Conservation (phyloP, 2,329 filamentous ascomycete genomes). For the Aspergillus uvarum region DNA sequence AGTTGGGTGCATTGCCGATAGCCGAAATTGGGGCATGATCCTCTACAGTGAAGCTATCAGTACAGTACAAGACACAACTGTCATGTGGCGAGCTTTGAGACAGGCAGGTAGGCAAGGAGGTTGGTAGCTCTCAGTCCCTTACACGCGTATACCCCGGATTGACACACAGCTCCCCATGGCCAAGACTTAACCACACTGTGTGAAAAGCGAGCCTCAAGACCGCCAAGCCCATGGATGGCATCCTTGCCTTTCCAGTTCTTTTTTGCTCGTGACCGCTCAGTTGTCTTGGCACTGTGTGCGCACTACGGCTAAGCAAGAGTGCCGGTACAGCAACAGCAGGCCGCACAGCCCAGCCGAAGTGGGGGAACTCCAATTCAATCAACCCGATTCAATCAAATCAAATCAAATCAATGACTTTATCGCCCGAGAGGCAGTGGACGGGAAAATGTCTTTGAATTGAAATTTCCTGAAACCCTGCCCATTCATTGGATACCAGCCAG, state of each 20-base stretch:
- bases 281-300: neutral
- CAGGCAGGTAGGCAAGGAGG: no score
- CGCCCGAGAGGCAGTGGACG: neutral
- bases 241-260: neutral
- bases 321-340: no score
- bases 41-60: neutral
- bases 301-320: neutral
- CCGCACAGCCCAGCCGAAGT: neutral
- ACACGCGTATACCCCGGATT: neutral
- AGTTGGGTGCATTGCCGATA: neutral
- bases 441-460: neutral
- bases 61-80: neutral
- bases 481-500: conserved; percentile 8
- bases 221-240: neutral
- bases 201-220: neutral
- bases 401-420: neutral
- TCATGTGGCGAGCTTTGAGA: no score
- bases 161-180: neutral
- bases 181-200: neutral
- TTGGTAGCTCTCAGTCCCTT: neutral
- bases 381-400: no score
- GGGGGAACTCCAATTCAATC: neutral
- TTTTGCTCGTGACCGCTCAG: no score
- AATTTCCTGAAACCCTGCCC: neutral
- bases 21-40: neutral